Evolutionary conservation across 352 stramenopile genomes (phyloP).

Genomic region (Phytophthora agathidicida): DNA sequence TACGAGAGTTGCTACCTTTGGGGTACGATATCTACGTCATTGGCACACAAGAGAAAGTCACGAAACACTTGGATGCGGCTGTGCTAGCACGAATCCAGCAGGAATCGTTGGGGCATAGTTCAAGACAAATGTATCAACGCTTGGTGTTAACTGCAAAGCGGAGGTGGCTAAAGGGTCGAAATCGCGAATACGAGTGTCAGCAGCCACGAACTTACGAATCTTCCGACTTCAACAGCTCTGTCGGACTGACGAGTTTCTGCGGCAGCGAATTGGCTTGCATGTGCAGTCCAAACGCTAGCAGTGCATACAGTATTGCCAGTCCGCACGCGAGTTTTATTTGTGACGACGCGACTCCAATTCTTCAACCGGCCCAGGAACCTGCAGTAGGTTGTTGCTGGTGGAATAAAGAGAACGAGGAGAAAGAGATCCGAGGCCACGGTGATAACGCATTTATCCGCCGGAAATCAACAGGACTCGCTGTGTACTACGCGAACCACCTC

Average conservation of each 20-base stretch:
- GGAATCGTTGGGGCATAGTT: neutral
- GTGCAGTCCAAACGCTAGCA: conserved; percentile 14
- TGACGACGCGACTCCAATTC: conserved; percentile 1
- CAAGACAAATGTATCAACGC: conserved; percentile 27
- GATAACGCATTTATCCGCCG: conserved; percentile 65
- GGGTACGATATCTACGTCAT: conserved; percentile 83
- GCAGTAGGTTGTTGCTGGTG: conserved; percentile 9
- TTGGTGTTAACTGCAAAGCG: conserved; percentile 27
- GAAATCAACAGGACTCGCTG: conserved; percentile 71
- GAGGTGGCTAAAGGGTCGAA: neutral
- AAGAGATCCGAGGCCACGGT: conserved; percentile 60
- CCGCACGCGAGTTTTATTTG: conserved; percentile 15
- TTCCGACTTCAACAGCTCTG: conserved; percentile 15
- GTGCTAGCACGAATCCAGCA: conserved; percentile 55
- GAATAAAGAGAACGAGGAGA: conserved; percentile 23
- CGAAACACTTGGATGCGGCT: conserved; percentile 61
- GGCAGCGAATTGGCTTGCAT: conserved; percentile 11
- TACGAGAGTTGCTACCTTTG: conserved; percentile 54
- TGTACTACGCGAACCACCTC: conserved; percentile 58
- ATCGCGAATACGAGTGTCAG: conserved; percentile 6
- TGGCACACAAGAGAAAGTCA: conserved; percentile 74
- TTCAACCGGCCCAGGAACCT: neutral
- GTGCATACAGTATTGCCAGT: conserved; percentile 9
- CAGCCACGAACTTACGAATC: conserved; percentile 9
- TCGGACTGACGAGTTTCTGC: conserved; percentile 9